Evolutionary conservation across 176 grass and related monocot species (phyloP).

Genomic region (Juncus effusus): DNA sequence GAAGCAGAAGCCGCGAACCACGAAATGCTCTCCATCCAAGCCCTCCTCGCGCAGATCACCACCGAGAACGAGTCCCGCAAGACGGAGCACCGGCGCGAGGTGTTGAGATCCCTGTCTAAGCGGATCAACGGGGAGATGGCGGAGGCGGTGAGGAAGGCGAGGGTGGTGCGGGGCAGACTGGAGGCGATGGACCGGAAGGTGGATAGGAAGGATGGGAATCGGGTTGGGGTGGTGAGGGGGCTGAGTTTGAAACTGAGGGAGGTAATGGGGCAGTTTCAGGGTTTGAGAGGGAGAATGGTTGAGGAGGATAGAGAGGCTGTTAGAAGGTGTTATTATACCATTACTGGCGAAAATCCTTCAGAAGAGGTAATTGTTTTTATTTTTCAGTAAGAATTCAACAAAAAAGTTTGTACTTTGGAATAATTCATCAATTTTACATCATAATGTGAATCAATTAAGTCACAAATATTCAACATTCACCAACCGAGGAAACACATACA

Average conservation of each 20-base stretch:
- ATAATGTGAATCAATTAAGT: too few species aligned
- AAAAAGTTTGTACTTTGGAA: too few species aligned
- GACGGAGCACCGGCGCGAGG: neutral
- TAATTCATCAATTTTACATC: too few species aligned
- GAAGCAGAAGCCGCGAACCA: constrained; percentile 21
- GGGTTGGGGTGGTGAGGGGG: constrained; percentile 18
- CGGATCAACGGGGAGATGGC: constrained; percentile 18
- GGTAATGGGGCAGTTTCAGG: constrained; percentile 22
- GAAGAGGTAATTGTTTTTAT: constrained; percentile 14
- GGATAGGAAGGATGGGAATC: neutral
- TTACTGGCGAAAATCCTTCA: constrained; percentile 27
- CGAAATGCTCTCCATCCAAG: constrained; percentile 28
- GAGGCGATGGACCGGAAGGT: constrained; percentile 25
- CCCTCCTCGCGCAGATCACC: constrained; percentile 12
- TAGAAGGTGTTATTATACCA: constrained; percentile 23
- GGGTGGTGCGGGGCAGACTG: constrained; percentile 4
- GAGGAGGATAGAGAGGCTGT: constrained; percentile 31
- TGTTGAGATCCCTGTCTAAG: constrained; percentile 10
- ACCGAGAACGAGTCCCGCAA: constrained; percentile 14
- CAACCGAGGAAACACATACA: too few species aligned
- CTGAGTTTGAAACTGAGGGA: constrained; percentile 24
- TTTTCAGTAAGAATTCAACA: too few species aligned
- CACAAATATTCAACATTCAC: too few species aligned
- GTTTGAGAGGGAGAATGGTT: constrained; percentile 24
- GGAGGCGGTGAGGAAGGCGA: constrained; percentile 13